Base-by-base conservation (phyloP, 768 basidiomycete species). In the Termitomyces sp. region DNA sequence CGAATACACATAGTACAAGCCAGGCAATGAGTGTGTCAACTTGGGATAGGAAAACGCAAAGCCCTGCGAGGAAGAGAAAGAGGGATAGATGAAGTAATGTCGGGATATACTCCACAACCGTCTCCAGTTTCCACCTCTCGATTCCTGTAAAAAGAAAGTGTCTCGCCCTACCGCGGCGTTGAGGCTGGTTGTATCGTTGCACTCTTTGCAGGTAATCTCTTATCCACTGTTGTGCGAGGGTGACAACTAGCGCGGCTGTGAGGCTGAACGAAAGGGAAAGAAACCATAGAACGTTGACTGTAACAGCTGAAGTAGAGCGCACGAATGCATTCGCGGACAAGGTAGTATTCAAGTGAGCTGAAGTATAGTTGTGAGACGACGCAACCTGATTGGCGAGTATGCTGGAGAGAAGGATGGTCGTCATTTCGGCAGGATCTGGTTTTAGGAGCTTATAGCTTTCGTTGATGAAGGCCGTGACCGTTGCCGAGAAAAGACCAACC, bases 401-500 rank as follows among this genome's bases (percentile, higher is more conserved):
- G 13, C 66, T 63, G 1, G 67, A 56, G 33, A 78, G 65, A 58
- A 74, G 68, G 48, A 60, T 65, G 12, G 65, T 66, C 4, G 69
- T 70, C n/a, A 61, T 62, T 6, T 73, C 70, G 24, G 60, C 58
- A 7, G 74, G 66, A 49, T 79, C 67, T 46, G 69, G 70, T n/a
- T 69, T 55, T 7, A 79, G 68, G 33, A 66, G 61, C 44, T 71
- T 66, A 58, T 77, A 74, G 8, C 72, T 75, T 56, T 76, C 72
- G n/a, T 75, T 69, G 12, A 75, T 70, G 56, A 79, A 80, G 1
- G 77, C 69, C 4, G 75, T 76, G 9, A 76, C 69, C 3, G 72
- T 74, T 6, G 78, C 72, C n/a, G 77, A 77, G 64, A 80, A 80
- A 13, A 80, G 68, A 71, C 78, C 78, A 36, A 75, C 72, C 78